Conservation (phyloP, 1,284 basidiomycete genomes). For the Grifola frondosa region DNA sequence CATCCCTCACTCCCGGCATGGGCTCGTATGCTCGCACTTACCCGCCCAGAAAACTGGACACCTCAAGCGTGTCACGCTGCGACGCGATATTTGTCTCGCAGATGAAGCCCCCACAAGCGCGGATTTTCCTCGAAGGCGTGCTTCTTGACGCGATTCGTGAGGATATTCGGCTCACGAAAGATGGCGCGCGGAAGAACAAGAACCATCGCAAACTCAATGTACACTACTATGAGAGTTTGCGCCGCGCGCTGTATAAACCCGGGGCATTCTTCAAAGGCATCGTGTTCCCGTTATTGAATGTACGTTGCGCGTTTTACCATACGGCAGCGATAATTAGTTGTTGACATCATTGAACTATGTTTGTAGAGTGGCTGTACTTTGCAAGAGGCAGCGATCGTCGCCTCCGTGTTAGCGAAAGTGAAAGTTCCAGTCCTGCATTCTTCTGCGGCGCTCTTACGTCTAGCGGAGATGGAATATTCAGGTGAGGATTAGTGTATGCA, state of each 20-base stretch:
- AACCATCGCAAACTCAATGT: constrained; percentile 88
- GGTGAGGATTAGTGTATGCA: constrained; percentile 53
- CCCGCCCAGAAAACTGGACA: constrained; percentile 91
- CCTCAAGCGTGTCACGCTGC: constrained; percentile 94
- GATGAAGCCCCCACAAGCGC: constrained; percentile 95
- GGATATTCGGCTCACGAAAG: constrained; percentile 62
- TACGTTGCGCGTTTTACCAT: constrained; percentile 39
- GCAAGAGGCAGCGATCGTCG: constrained; percentile 94
- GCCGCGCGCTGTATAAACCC: constrained; percentile 93
- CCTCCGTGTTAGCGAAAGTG: constrained; percentile 88
- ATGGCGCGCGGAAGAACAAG: constrained; percentile 44
- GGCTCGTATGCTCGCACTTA: constrained; percentile 94
- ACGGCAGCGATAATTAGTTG: not conserved
- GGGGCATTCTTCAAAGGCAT: constrained; percentile 99
- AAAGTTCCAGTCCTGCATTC: constrained; percentile 96
- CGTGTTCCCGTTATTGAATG: constrained; percentile 93
- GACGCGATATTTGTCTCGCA: constrained; percentile 96
- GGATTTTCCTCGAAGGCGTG: constrained; percentile 91
- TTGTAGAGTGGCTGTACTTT: constrained; percentile 77
- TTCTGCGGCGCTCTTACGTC: constrained; percentile 89
- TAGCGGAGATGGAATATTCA: constrained; percentile 96
- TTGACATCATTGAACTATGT: constrained; percentile 5
- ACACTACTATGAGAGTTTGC: constrained; percentile 92
- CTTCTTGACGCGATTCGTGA: constrained; percentile 89
- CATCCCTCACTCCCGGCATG: constrained; percentile 92